A percentile compares a stretch with the other conserved stretches of the same genome.
Conservation (phyloP, 495 filamentous ascomycete genomes). For the Monascus purpureus region DNA sequence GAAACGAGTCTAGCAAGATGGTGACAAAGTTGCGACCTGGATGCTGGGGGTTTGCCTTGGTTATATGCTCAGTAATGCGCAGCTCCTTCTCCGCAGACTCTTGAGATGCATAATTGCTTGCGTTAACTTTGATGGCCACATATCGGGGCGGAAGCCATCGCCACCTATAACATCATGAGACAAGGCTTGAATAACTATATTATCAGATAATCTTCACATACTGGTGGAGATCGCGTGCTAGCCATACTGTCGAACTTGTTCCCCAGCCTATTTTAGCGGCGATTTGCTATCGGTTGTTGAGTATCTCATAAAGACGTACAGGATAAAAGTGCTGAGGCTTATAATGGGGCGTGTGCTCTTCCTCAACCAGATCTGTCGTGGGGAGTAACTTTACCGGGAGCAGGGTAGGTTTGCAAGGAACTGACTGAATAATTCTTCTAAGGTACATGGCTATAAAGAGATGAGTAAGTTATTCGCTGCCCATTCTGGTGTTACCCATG, state of each 20-base stretch:
- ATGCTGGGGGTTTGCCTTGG: conserved; percentile 9
- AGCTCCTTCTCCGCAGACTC: conserved; percentile 16
- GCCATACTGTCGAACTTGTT: conserved; percentile 19
- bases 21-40: conserved; percentile 13
- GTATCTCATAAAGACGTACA: conserved; percentile 16
- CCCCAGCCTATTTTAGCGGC: conserved; percentile 23
- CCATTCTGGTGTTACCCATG: no score
- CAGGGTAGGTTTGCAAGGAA: no score
- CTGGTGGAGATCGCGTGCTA: conserved; percentile 15
- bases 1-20: conserved; percentile 14
- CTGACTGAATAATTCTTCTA: no score
- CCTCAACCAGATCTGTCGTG: no score
- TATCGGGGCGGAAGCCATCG: conserved; percentile 14
- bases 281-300: conserved; percentile 17
- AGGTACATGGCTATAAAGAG: no score
- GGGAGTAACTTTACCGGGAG: no score
- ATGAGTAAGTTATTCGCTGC: no score
- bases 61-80: conserved; percentile 13
- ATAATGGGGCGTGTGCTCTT: no score
- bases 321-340: conserved; percentile 27
- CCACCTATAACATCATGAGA: conserved; percentile 11
- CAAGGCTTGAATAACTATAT: conserved; percentile 2
- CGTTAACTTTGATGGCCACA: conserved; percentile 20
- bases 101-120: conserved; percentile 8
- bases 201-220: conserved; percentile 6